These are phyloP conservation scores for Vitis rotundifolia DNA, from an alignment of 164 flowering plant genomes.

Conservation along the genomic window DNA sequence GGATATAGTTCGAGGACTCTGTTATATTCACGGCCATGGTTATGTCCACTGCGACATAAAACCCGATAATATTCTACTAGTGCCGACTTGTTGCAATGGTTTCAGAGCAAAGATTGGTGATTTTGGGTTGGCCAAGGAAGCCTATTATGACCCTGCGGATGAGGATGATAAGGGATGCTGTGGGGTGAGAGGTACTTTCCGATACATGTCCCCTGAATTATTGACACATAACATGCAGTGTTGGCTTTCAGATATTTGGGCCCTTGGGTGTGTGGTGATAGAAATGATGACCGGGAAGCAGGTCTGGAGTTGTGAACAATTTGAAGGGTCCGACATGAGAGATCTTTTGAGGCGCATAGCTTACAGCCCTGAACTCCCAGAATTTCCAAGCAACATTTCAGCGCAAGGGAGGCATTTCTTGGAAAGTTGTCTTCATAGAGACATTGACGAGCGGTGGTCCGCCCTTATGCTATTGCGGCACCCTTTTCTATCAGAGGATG, in stretches of 20 bases:
- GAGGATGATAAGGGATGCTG: not conserved
- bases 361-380: not conserved
- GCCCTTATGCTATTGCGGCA: constrained; percentile 3
- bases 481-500: constrained; percentile 1
- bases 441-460: not conserved
- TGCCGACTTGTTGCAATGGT: too few species aligned
- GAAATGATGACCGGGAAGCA: constrained; percentile 16
- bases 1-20: not conserved
- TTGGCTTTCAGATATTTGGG: constrained; percentile 15
- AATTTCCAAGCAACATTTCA: constrained; percentile 5
- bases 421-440: constrained; percentile 11
- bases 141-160: not conserved
- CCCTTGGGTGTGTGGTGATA: constrained; percentile 13
- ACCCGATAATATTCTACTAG: too few species aligned
- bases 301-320: constrained; percentile 3
- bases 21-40: not conserved
- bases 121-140: constrained; percentile 17
- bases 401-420: constrained; percentile 12
- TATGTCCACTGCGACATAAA: too few species aligned
- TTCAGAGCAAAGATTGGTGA: not conserved
- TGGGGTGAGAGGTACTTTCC: not conserved
- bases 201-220: constrained; percentile 11
- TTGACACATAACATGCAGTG: not conserved
- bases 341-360: constrained; percentile 3
- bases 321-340: not conserved